Evolutionary conservation across 345 rosid species (phyloP).

Genomic region (Balakata baccata): DNA sequence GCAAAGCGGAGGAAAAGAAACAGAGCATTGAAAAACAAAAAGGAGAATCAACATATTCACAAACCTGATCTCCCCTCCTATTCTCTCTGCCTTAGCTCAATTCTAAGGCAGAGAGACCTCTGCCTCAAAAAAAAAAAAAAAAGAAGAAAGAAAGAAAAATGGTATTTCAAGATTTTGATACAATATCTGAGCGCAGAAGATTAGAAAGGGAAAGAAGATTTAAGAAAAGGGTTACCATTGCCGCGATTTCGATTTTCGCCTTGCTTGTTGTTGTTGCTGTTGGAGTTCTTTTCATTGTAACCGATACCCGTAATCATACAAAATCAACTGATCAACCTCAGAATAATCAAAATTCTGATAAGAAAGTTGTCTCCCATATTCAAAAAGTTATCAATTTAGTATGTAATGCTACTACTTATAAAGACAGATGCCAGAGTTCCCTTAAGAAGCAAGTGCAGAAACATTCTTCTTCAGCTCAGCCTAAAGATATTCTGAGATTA

Average conservation of each 20-base stretch:
- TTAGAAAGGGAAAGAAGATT: conserved; percentile 52
- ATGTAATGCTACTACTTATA: conserved; percentile 53
- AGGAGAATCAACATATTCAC: neutral
- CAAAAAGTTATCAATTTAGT: conserved; percentile 41
- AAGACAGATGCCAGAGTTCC: conserved; percentile 44
- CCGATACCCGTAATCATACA: conserved; percentile 12
- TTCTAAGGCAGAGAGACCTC: conserved; percentile 61
- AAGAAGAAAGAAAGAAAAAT: conserved; percentile 19
- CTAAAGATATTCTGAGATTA: conserved; percentile 46
- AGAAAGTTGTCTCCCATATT: conserved; percentile 18
- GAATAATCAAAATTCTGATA: neutral
- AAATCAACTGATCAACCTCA: conserved; percentile 6
- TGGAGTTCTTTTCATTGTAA: conserved; percentile 36
- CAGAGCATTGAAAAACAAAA: neutral
- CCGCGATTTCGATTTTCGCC: conserved; percentile 31
- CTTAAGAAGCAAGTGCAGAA: conserved; percentile 34
- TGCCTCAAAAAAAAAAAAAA: conserved; percentile 18
- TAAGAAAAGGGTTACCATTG: conserved; percentile 43
- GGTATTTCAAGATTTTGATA: conserved; percentile 91
- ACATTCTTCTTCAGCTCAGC: conserved; percentile 28
- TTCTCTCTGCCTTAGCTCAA: conserved; percentile 54
- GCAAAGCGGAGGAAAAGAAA: neutral
- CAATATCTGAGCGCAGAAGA: conserved; percentile 60
- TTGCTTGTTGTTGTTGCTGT: conserved; percentile 41
- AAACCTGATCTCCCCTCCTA: neutral